Conservation (phyloP, 768 basidiomycete genomes). For the Paxillus ammoniavirescens region DNA sequence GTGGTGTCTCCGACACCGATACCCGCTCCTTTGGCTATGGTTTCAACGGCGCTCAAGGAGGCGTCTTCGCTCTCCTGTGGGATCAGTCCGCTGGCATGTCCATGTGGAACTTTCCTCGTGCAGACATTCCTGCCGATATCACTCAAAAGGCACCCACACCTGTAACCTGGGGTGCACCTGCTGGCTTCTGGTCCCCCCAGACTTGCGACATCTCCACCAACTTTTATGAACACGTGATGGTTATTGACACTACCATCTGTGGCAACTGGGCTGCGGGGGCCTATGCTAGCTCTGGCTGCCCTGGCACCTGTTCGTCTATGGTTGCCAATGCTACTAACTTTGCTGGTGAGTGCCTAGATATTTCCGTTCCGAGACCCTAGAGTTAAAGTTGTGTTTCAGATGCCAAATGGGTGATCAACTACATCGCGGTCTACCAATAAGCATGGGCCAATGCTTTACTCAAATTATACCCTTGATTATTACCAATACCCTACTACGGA, state of each 20-base stretch:
- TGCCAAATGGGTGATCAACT: slow-evolving; percentile 58
- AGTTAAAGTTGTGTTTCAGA: slow-evolving; percentile 31
- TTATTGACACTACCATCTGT: slow-evolving; percentile 38
- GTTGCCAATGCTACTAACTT: slow-evolving; percentile 61
- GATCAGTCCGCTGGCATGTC: slow-evolving; percentile 45
- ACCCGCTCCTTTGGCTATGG: slow-evolving; percentile 40
- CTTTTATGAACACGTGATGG: slow-evolving; percentile 52
- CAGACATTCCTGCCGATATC: slow-evolving; percentile 53
- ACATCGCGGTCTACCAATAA: slow-evolving; percentile 51
- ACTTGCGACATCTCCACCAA: slow-evolving; percentile 49
- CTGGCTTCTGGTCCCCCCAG: slow-evolving; percentile 48
- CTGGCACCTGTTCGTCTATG: slow-evolving; percentile 43
- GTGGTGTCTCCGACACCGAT: slow-evolving; percentile 45
- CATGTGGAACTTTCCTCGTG: slow-evolving; percentile 55
- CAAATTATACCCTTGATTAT: not conserved
- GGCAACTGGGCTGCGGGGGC: slow-evolving; percentile 26
- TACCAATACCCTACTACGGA: not conserved
- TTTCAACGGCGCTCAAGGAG: slow-evolving; percentile 39
- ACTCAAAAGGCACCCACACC: slow-evolving; percentile 44
- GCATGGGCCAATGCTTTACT: not conserved
- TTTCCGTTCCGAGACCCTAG: not conserved
- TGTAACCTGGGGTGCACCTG: slow-evolving; percentile 49
- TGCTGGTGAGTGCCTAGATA: slow-evolving; percentile 29
- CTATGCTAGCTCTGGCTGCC: slow-evolving; percentile 28
- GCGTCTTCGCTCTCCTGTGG: slow-evolving; percentile 59